Conservation (phyloP, 73 alveolate genomes). For the Paramecium sexaurelia region DNA sequence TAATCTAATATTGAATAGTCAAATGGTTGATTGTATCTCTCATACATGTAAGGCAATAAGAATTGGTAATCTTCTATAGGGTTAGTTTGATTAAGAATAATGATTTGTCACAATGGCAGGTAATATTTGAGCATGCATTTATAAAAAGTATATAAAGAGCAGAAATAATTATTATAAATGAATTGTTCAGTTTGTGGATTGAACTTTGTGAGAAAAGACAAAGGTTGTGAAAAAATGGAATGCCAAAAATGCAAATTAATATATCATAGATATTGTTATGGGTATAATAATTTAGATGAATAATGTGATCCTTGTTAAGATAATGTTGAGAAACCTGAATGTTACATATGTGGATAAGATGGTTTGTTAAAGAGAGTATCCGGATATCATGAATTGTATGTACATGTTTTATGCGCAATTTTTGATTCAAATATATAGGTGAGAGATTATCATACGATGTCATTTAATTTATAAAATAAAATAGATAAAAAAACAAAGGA, state of each 20-base stretch:
- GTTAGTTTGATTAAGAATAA: not conserved
- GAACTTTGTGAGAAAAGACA: not conserved
- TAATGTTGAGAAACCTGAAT: not conserved
- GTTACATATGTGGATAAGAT: constrained; percentile 10
- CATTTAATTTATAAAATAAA: not conserved
- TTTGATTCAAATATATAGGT: not conserved
- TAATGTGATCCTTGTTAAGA: constrained; percentile 37
- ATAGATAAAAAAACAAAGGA: constrained; percentile 15
- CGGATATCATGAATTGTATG: not conserved
- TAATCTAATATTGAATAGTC: not conserved
- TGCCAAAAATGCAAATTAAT: not conserved
- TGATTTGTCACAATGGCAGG: not conserved
- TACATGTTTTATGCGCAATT: constrained; percentile 24
- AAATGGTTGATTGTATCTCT: not conserved
- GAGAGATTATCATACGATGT: not conserved
- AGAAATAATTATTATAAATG: not conserved
- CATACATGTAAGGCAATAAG: not conserved
- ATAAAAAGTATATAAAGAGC: not conserved
- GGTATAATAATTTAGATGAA: constrained; percentile 8
- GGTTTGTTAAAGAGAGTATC: constrained; percentile 17
- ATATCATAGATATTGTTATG: constrained; percentile 45
- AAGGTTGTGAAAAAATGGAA: not conserved
- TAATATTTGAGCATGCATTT: not conserved
- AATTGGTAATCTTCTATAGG: not conserved
- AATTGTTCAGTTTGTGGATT: constrained; percentile 30